Percentiles rank a stretch among this genome's conserved stretches.
Conservation (phyloP, 2,329 filamentous ascomycete species). For the Akanthomyces dipterigenus region DNA sequence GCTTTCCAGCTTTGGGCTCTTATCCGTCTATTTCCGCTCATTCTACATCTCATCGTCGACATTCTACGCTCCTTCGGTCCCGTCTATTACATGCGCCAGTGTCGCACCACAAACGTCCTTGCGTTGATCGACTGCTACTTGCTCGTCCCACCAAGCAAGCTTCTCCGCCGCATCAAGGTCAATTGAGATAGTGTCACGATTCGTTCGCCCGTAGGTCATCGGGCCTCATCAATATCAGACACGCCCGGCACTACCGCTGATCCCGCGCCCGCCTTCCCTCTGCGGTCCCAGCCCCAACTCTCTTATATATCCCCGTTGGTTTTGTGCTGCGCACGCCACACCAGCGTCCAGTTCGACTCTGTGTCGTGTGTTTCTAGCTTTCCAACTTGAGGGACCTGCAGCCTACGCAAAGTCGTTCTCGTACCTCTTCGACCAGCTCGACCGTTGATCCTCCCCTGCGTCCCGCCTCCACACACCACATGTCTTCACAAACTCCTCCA, state of each 20-base stretch:
- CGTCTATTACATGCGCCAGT: background rate
- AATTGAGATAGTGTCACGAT: conserved; percentile 3
- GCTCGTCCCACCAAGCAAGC: background rate
- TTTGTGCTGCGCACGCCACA: background rate
- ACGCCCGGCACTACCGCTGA: background rate
- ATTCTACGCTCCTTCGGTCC: background rate
- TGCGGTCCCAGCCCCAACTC: background rate
- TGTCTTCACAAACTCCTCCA: conserved; percentile 27
- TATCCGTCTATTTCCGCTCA: background rate
- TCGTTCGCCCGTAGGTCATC: background rate
- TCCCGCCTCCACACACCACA: conserved; percentile 11
- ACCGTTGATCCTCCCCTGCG: background rate
- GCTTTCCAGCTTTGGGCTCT: background rate
- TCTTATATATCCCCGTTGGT: background rate
- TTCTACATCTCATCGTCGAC: background rate
- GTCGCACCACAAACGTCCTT: background rate
- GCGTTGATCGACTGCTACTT: background rate
- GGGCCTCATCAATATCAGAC: background rate
- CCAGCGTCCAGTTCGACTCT: background rate
- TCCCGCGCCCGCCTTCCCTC: background rate
- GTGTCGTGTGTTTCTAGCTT: background rate
- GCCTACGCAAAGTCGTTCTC: background rate
- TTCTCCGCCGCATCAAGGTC: background rate
- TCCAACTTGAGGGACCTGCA: background rate
- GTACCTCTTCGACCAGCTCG: background rate